Evolutionary conservation across 2,329 filamentous ascomycete genomes (phyloP), one percentile per base, ranked within the genome.

Genomic region (Penicillium concentricum): DNA sequence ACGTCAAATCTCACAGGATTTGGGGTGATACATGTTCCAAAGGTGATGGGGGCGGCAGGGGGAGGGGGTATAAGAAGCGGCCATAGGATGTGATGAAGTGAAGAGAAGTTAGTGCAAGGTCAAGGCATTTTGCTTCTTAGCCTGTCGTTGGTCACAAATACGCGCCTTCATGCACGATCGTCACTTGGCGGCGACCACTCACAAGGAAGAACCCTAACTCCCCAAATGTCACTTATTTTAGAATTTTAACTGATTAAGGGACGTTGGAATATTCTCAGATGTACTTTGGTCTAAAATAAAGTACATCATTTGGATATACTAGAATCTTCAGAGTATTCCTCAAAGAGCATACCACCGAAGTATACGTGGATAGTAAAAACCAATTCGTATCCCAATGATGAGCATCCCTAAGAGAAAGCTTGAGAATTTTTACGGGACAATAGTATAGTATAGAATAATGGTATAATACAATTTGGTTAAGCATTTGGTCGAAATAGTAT

Each of bases 51-150:
- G 59, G 58, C 58, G 56, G 58, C 51, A 60, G 49, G 54, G 24
- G 51, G 56, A 60, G 56, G 52, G 58, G 64, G 53, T 64, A 61
- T 60, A 54, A 61, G 59, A 59, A 35, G 38, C 37, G n/a, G n/a
- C 41, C 60, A 64, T 68, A 61, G 46, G 48, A 60, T 68, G 69
- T 69, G 69, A 71, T 55, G 56, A 57, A 59, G 61, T 66, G 67
- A 68, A 68, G 50, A 53, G 37, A 43, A 55, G 32, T 35, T 15
- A 35, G 32, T 35, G 32, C 32, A 35, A 24, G 28, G 41, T 48
- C 46, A 58, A 57, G 54, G 13, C 41, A 44, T 22, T 28, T 10
- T 28, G 28, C 28, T 28, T 37, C 39, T 32, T 54, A 38, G 48
- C 52, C 61, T 63, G 62, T 63, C 58, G 66, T 69, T 69, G 66